Evolutionary conservation across 306 rosid species (phyloP), one percentile per base, ranked within the genome.

Genomic region (Urtica urens): DNA sequence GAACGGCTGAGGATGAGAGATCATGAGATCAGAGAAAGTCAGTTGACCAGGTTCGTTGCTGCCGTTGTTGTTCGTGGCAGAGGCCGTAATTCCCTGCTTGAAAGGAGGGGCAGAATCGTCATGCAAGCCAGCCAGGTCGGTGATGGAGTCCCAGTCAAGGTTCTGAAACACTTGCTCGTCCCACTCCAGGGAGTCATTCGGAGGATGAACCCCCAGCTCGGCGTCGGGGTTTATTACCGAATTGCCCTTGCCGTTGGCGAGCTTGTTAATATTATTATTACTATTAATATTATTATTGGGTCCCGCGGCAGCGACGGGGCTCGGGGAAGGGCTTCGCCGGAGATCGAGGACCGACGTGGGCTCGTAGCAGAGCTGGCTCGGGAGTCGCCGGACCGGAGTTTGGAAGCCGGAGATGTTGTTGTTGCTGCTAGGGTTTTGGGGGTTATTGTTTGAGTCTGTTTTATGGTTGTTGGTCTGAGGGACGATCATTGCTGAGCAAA

Each of bases 291-390:
- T n/a, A n/a, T n/a, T n/a, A n/a, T n/a, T n/a, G 7, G 71, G 78
- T 10, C 70, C 74, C 12, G 64, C 67, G 0, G 66, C 67, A 0
- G 46, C 60, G 52, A 62, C 69, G 0, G 46, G 55, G 49, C 59
- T 76, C 0, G 94, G 96, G 75, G 83, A 74, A 0, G 96, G 88
- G 54, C 93, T 86, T 10, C 82, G 83, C 27, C 79, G 71, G 20
- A 77, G 81, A 49, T 86, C 96, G 12, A 86, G 83, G 15, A 86
- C 94, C 1, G 96, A 82, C 11, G 81, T 82, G 59, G 94, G 90
- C 51, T 86, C 96, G 93, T 74, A 74, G 69, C 66, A 69, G 7
- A 60, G 28, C 60, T 43, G 28, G 64, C 38, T 66, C 3, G 71
- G 64, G 39, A 38, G 38, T n/a, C n/a, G n/a, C 17, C 21, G 62